phyloP scores from a whole-genome alignment of 148 eudicot species.

The Chenopodium berlandieri region DNA sequence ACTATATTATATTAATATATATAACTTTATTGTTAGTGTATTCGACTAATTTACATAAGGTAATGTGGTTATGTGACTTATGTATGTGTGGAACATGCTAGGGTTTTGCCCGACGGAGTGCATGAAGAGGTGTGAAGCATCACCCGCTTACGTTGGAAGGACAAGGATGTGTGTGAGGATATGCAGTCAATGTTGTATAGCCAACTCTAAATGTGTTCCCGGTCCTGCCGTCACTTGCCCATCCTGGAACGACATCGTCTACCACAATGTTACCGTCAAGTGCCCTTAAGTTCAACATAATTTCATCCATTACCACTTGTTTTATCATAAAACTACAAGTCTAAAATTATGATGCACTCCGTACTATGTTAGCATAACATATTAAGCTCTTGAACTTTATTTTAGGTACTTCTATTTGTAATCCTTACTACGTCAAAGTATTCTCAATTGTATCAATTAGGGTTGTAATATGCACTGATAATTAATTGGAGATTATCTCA shows the following conservation, averaged over 20 bases:
- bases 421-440: background rate
- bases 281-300: constrained; percentile 20
- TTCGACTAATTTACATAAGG: too few species aligned
- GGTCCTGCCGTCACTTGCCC: constrained; percentile 13
- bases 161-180: constrained; percentile 24
- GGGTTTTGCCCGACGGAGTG: constrained; percentile 21
- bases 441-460: too few species aligned
- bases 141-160: background rate
- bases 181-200: constrained; percentile 27
- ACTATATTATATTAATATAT: too few species aligned
- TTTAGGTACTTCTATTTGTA: background rate
- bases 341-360: background rate
- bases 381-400: too few species aligned
- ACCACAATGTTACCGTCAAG: constrained; percentile 11
- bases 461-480: too few species aligned
- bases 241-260: constrained; percentile 10
- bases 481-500: background rate
- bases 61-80: too few species aligned
- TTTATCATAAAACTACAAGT: background rate
- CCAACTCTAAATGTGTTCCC: constrained; percentile 23
- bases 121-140: constrained; percentile 12
- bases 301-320: background rate
- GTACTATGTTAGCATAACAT: background rate
- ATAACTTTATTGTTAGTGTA: background rate
- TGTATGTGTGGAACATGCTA: background rate